These are phyloP conservation scores for Nakaseomyces glabratus DNA, from an alignment of 1,139 yeast genomes.

Conservation along the genomic window DNA sequence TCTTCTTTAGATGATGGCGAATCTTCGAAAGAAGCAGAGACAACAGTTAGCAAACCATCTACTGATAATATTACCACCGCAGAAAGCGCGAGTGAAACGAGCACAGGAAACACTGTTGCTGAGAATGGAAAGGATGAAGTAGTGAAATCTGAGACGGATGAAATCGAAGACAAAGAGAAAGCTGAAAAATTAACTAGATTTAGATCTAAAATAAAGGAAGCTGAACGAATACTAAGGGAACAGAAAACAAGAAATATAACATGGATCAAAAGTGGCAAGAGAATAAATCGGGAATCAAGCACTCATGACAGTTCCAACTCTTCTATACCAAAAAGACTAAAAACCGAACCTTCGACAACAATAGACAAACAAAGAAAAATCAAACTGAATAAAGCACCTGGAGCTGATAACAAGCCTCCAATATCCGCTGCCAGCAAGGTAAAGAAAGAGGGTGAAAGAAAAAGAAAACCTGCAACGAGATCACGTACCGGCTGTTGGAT, in stretches of 20 bases:
- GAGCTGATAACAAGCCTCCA: slow-evolving; percentile 6
- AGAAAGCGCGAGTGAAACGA: no score
- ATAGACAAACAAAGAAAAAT: slow-evolving; percentile 5
- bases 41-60: no score
- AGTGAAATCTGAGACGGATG: no score
- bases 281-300: slow-evolving; percentile 13
- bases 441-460: slow-evolving; percentile 5
- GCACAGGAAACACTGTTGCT: no score
- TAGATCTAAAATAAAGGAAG: slow-evolving; percentile 7
- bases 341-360: slow-evolving; percentile 4
- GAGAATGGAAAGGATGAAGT: no score
- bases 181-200: slow-evolving; percentile 5
- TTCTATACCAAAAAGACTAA: slow-evolving; percentile 2
- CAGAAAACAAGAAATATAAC: slow-evolving; percentile 19
- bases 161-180: no score
- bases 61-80: no score
- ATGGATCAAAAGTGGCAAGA: slow-evolving; percentile 30
- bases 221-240: slow-evolving; percentile 9
- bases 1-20: no score
- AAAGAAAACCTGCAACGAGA: slow-evolving; percentile 29
- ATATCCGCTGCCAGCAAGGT: no score
- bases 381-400: slow-evolving; percentile 6
- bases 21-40: no score
- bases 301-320: not conserved
- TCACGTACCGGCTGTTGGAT: slow-evolving; percentile 64